Conservation (phyloP, 2,329 filamentous ascomycete genomes). For the Penicillium sp. region DNA sequence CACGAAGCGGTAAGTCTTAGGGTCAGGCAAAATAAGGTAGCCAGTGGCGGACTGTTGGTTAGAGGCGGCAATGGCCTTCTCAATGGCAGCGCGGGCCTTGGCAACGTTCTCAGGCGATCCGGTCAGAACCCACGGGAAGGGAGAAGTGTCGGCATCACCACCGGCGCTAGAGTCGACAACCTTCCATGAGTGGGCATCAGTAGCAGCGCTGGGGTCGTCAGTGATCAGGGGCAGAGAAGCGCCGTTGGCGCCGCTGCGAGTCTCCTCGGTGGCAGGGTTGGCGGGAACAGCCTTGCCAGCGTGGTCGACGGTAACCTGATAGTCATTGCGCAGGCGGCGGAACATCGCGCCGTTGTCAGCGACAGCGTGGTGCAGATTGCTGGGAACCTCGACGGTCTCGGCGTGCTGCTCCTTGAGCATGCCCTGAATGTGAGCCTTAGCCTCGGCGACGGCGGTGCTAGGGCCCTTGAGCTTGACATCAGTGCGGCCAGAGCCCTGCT, state of each 20-base stretch:
- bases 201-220: conserved; percentile 69
- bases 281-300: conserved; percentile 75
- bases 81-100: conserved; percentile 77
- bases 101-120: conserved; percentile 77
- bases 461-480: conserved; percentile 84
- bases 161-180: conserved; percentile 61
- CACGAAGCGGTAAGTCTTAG: conserved; percentile 84
- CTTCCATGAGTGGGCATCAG: conserved; percentile 80
- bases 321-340: conserved; percentile 82
- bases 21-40: conserved; percentile 87
- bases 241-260: conserved; percentile 60
- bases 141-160: conserved; percentile 38
- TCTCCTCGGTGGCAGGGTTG: conserved; percentile 61
- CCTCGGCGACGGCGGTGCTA: conserved; percentile 76
- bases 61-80: conserved; percentile 69
- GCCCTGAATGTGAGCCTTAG: conserved; percentile 77
- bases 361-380: conserved; percentile 79
- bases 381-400: conserved; percentile 83
- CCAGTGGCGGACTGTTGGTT: conserved; percentile 65
- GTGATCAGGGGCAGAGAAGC: conserved; percentile 84
- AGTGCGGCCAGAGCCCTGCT: conserved; percentile 81
- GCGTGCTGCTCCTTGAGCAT: conserved; percentile 85
- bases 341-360: conserved; percentile 88
- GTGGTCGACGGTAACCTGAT: conserved; percentile 90
- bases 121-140: conserved; percentile 82